Conservation (phyloP, 139 green algal species). For the Chlorella sp. region DNA sequence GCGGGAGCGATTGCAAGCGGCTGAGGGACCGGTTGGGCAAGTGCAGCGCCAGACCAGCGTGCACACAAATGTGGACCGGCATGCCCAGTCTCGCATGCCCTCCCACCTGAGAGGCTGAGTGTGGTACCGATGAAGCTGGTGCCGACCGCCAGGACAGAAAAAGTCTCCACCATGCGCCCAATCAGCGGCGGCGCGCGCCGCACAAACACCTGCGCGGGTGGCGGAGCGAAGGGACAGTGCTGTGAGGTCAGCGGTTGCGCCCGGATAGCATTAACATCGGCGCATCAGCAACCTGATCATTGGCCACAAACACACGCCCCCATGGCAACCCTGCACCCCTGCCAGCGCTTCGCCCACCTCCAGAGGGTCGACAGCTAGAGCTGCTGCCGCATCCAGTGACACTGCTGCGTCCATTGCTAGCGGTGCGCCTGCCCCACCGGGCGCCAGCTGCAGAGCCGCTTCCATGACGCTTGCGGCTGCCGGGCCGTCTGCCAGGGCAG, state of each 20-base stretch:
- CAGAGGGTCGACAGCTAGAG: constrained; percentile 42
- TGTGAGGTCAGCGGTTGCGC: too few species aligned
- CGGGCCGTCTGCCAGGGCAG: neutral
- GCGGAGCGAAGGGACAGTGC: too few species aligned
- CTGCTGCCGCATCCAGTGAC: neutral
- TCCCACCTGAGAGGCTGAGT: constrained; percentile 45
- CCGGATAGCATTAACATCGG: too few species aligned
- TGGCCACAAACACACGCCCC: too few species aligned
- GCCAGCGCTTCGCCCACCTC: too few species aligned
- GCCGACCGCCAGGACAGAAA: constrained; percentile 66
- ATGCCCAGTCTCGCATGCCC: neutral
- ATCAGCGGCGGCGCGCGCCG: constrained; percentile 20
- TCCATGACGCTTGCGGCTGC: neutral
- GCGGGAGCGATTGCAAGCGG: neutral
- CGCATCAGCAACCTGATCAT: too few species aligned
- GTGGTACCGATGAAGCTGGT: constrained; percentile 77
- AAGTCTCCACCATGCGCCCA: constrained; percentile 43
- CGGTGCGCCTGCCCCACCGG: neutral
- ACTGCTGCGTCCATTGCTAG: neutral
- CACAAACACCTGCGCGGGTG: constrained; percentile 43
- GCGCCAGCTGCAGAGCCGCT: neutral
- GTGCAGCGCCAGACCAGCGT: too few species aligned
- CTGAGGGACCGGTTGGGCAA: neutral
- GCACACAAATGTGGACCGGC: neutral
- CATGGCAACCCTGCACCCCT: too few species aligned